Percentiles rank a stretch among this genome's conserved stretches.
These are phyloP conservation scores for Silybum marianum DNA, from an alignment of 129 eudicot species.

Conservation along the genomic window DNA sequence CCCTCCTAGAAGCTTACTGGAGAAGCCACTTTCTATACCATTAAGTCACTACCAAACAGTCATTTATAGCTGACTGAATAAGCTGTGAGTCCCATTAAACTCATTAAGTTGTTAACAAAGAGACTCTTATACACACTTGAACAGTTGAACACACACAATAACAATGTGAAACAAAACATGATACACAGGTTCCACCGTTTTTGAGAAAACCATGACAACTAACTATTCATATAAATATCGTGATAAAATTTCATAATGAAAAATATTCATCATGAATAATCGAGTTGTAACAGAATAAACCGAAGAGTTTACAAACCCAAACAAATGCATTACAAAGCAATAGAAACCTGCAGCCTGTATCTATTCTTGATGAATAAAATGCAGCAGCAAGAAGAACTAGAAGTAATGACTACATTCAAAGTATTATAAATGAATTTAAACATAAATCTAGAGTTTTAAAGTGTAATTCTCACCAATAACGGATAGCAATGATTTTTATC, in stretches of 20 bases:
- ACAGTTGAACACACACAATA: too few relatives aligned
- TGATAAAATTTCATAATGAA: too few relatives aligned
- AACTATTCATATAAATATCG: not conserved
- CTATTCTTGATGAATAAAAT: not conserved
- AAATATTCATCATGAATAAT: not conserved
- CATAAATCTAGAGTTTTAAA: constrained; percentile 35
- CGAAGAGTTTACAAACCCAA: not conserved
- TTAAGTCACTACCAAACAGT: too few relatives aligned
- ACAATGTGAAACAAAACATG: not conserved
- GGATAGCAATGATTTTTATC: constrained; percentile 95
- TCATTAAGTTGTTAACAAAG: too few relatives aligned
- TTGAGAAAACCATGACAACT: not conserved
- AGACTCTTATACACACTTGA: not conserved
- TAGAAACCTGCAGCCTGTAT: not conserved
- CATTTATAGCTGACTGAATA: too few relatives aligned
- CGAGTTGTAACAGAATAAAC: not conserved
- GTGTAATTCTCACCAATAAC: constrained; percentile 58
- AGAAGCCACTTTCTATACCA: too few relatives aligned
- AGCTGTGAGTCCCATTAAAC: too few relatives aligned
- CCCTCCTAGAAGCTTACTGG: too few relatives aligned
- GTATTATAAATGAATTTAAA: not conserved
- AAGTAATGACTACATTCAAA: not conserved
- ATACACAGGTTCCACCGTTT: not conserved
- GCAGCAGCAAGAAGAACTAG: not conserved
- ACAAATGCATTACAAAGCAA: not conserved